A percentile compares a stretch with the other conserved stretches of the same genome.
Conservation (phyloP, 352 stramenopile genomes). For the Phytophthora rubi region DNA sequence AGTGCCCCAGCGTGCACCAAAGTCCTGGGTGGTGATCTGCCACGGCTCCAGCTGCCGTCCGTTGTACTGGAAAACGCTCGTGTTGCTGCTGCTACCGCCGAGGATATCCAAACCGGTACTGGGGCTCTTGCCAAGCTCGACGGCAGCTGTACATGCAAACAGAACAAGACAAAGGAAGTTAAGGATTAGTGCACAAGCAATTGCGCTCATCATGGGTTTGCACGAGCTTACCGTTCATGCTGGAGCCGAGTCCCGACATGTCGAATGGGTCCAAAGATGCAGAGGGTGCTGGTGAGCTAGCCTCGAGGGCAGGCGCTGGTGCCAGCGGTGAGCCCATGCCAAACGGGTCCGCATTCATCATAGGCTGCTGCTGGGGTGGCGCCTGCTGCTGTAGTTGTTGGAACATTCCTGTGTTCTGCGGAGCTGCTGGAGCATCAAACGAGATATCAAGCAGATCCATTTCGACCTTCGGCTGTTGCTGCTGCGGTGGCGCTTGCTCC, state of each 20-base stretch:
- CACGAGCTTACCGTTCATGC: slow-evolving; percentile 65
- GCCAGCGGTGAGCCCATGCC: slow-evolving; percentile 53
- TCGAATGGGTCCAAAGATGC: slow-evolving; percentile 76
- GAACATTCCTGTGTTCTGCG: slow-evolving; percentile 43
- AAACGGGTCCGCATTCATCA: slow-evolving; percentile 65
- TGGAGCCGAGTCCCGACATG: slow-evolving; percentile 69
- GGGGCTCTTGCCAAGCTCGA: slow-evolving; percentile 56
- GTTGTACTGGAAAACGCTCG: slow-evolving; percentile 79
- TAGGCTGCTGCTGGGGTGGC: slow-evolving; percentile 42
- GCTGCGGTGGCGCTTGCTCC: slow-evolving; percentile 38
- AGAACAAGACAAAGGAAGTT: slow-evolving; percentile 4
- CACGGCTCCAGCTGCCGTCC: slow-evolving; percentile 79
- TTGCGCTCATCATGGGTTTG: background rate
- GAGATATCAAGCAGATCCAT: slow-evolving; percentile 88
- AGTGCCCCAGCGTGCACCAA: slow-evolving; percentile 83
- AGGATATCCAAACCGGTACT: slow-evolving; percentile 38
- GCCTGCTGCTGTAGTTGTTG: slow-evolving; percentile 44
- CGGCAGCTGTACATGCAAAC: slow-evolving; percentile 32
- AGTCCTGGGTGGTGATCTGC: slow-evolving; percentile 90
- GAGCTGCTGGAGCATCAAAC: slow-evolving; percentile 64
- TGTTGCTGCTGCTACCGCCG: slow-evolving; percentile 39
- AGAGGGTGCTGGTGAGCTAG: slow-evolving; percentile 36
- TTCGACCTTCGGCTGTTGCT: slow-evolving; percentile 56
- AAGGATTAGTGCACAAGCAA: background rate
- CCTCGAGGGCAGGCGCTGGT: slow-evolving; percentile 35